These are phyloP conservation scores for Euclidium syriacum DNA, from an alignment of 345 rosid genomes.

Conservation along the genomic window DNA sequence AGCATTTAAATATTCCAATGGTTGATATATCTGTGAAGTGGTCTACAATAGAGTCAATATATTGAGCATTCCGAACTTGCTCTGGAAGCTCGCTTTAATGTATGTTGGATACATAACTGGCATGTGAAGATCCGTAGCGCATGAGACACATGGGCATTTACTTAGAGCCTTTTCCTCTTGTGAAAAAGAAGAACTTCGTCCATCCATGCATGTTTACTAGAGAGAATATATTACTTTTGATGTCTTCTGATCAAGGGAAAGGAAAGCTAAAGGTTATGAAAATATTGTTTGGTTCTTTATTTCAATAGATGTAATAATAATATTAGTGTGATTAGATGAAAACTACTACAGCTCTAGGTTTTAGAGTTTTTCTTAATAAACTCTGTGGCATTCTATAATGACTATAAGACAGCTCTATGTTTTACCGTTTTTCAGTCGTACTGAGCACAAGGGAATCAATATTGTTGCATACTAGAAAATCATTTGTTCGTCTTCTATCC, in stretches of 20 bases:
- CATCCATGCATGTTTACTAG: too few relatives aligned
- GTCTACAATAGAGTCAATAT: constrained; percentile 90
- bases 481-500: too few relatives aligned
- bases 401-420: too few relatives aligned
- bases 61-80: constrained; percentile 91
- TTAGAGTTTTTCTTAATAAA: neutral
- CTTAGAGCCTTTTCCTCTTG: neutral
- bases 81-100: constrained; percentile 94
- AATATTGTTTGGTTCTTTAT: neutral
- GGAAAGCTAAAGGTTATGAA: neutral
- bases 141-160: constrained; percentile 30
- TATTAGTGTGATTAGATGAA: neutral
- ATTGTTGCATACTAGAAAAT: too few relatives aligned
- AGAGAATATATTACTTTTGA: neutral
- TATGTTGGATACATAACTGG: constrained; percentile 79
- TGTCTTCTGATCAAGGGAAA: constrained; percentile 2
- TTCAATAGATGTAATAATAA: constrained; percentile 10
- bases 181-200: neutral
- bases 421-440: too few relatives aligned
- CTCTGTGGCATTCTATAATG: neutral
- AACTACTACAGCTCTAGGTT: constrained; percentile 3
- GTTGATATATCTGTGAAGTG: constrained; percentile 85
- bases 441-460: too few relatives aligned
- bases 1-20: constrained; percentile 66
- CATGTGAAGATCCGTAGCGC: constrained; percentile 47